Percentiles rank a stretch among this genome's conserved stretches.
phyloP scores from a whole-genome alignment of 2,329 filamentous ascomycete genomes.

The Lasiodiplodia sp. region DNA sequence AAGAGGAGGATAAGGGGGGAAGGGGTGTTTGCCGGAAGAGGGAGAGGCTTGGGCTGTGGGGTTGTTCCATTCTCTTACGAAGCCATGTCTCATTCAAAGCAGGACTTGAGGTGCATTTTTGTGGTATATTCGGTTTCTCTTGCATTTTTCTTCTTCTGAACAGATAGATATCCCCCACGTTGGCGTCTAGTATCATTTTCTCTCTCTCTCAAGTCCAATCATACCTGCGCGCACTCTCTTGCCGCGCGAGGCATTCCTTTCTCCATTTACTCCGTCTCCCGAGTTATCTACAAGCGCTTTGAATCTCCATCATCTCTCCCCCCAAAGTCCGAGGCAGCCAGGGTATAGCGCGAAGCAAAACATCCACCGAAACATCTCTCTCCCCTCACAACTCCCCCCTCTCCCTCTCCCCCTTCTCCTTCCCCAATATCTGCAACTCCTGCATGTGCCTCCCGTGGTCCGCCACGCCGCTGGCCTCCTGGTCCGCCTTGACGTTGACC shows the following conservation, averaged over 20 bases:
- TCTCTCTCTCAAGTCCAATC: not conserved
- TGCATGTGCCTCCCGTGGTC: conserved; percentile 53
- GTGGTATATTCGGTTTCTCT: conserved; percentile 12
- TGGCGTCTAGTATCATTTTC: not conserved
- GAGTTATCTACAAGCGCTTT: too few relatives aligned
- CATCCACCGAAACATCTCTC: too few relatives aligned
- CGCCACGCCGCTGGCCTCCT: conserved; percentile 42
- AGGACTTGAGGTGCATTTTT: not conserved
- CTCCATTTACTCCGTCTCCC: too few relatives aligned
- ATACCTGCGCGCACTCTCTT: not conserved
- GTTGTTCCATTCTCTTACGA: conserved; percentile 11
- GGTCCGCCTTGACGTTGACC: conserved; percentile 46
- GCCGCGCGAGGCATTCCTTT: not conserved
- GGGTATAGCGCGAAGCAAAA: too few relatives aligned
- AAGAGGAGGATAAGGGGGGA: not conserved
- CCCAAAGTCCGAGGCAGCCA: too few relatives aligned
- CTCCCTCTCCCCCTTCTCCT: conserved; percentile 49
- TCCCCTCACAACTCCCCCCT: not conserved
- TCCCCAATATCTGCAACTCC: conserved; percentile 53
- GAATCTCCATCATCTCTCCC: too few relatives aligned
- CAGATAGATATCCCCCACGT: conserved; percentile 15
- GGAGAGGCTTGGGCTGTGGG: not conserved
- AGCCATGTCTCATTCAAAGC: conserved; percentile 10
- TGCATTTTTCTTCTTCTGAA: conserved; percentile 1
- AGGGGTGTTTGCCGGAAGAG: not conserved